These are phyloP conservation scores for Plasmodium gonderi DNA, from an alignment of 169 alveolate genomes.

Conservation along the genomic window DNA sequence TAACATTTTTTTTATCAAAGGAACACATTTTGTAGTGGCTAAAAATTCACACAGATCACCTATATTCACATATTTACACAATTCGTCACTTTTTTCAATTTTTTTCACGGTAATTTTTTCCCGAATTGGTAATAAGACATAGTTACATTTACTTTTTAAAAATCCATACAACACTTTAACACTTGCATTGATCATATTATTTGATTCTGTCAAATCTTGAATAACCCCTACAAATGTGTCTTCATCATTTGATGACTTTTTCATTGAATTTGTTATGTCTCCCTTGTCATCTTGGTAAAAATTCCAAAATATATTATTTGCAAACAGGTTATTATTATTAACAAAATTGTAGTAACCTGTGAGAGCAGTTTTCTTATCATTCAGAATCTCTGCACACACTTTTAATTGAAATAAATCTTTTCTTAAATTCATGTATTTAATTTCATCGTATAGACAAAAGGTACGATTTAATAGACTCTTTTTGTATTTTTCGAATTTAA, in stretches of 20 bases:
- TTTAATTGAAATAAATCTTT: constrained; percentile 49
- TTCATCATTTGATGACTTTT: constrained; percentile 19
- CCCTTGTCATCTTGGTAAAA: neutral
- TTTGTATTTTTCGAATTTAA: constrained; percentile 36
- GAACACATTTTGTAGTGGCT: constrained; percentile 2
- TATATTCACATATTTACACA: constrained; percentile 44
- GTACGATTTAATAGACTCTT: constrained; percentile 15
- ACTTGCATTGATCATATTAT: constrained; percentile 58
- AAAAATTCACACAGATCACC: constrained; percentile 18
- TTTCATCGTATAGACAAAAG: constrained; percentile 53
- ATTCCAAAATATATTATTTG: constrained; percentile 53
- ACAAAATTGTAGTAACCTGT: constrained; percentile 47
- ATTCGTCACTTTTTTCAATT: constrained; percentile 17
- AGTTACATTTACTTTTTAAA: constrained; percentile 25
- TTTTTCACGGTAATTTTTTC: constrained; percentile 62
- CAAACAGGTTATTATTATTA: constrained; percentile 11
- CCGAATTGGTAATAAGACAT: constrained; percentile 29
- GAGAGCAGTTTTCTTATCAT: neutral
- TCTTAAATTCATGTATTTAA: constrained; percentile 55
- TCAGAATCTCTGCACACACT: constrained; percentile 34
- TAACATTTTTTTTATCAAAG: neutral
- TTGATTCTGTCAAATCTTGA: constrained; percentile 66
- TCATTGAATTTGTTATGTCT: constrained; percentile 4
- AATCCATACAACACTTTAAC: constrained; percentile 54
- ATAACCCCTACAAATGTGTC: constrained; percentile 47